These are phyloP conservation scores for Botrytis porri DNA, from an alignment of 2,329 filamentous ascomycete species.

Conservation along the genomic window DNA sequence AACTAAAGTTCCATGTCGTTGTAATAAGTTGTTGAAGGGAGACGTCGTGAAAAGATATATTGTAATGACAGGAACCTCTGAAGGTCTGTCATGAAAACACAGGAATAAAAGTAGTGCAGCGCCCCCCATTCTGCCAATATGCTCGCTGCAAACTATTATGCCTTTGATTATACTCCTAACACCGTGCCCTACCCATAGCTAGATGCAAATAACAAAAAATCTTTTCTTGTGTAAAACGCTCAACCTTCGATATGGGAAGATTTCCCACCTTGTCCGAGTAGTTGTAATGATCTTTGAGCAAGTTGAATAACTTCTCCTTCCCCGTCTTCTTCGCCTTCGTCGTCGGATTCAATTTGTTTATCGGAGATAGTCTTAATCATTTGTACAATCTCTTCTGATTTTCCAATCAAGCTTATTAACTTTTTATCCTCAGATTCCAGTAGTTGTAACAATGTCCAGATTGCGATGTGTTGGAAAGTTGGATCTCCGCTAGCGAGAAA, in stretches of 20 bases:
- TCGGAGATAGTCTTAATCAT: conserved; percentile 92
- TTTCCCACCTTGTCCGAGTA: conserved; percentile 76
- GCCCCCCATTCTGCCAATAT: conserved; percentile 36
- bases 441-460: conserved; percentile 94
- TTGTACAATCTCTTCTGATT: conserved; percentile 85
- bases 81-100: conserved; percentile 24
- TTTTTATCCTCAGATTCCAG: conserved; percentile 92
- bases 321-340: conserved; percentile 83
- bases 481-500: conserved; percentile 93
- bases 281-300: conserved; percentile 83
- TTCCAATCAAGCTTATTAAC: conserved; percentile 82
- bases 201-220: conserved; percentile 38
- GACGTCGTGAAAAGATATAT: conserved; percentile 32
- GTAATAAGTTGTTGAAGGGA: conserved; percentile 33
- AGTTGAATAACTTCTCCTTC: conserved; percentile 91
- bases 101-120: conserved; percentile 25
- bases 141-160: conserved; percentile 38
- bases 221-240: conserved; percentile 33
- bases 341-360: conserved; percentile 81
- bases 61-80: conserved; percentile 23
- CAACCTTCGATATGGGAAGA: conserved; percentile 75
- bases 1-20: conserved; percentile 31
- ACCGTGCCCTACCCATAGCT: conserved; percentile 36
- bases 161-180: conserved; percentile 38
- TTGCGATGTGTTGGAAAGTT: conserved; percentile 98